Evolutionary conservation across 306 rosid species (phyloP).

Genomic region (Acacia crassicarpa): DNA sequence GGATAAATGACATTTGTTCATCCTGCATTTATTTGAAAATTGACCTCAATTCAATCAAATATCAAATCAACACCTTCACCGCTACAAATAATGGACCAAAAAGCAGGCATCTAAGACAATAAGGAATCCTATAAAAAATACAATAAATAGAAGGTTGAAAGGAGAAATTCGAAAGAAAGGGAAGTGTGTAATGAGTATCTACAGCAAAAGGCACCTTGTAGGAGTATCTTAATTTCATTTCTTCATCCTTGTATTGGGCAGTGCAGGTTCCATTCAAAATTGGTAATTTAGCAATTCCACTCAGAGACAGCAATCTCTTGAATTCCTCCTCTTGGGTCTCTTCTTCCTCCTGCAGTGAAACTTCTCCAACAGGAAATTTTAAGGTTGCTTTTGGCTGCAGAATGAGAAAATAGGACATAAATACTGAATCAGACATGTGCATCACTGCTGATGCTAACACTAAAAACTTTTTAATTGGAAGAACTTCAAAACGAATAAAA

Average conservation of each 20-base stretch:
- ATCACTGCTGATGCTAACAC: neutral
- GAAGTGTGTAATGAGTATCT: neutral
- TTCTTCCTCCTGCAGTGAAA: constrained; percentile 68
- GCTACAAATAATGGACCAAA: constrained; percentile 8
- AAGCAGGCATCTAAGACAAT: neutral
- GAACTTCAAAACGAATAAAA: neutral
- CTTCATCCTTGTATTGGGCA: constrained; percentile 76
- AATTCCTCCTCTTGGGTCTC: constrained; percentile 69
- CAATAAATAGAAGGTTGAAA: neutral
- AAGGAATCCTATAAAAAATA: neutral
- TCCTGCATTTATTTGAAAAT: constrained; percentile 62
- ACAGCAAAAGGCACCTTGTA: constrained; percentile 55
- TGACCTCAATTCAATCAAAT: neutral
- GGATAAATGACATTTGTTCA: constrained; percentile 80
- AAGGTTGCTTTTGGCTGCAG: constrained; percentile 91
- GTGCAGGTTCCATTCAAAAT: constrained; percentile 60
- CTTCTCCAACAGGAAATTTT: constrained; percentile 83
- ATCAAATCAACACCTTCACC: constrained; percentile 10
- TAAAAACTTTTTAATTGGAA: neutral
- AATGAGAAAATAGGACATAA: constrained; percentile 7
- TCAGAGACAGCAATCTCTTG: constrained; percentile 48
- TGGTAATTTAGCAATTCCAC: constrained; percentile 64
- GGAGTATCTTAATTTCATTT: constrained; percentile 65
- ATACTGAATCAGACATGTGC: neutral
- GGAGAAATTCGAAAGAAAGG: neutral